Percentiles rank a stretch among this genome's conserved stretches.
Conservation (phyloP, 805 yeast species). For the Kodamaea neixiangensis region DNA sequence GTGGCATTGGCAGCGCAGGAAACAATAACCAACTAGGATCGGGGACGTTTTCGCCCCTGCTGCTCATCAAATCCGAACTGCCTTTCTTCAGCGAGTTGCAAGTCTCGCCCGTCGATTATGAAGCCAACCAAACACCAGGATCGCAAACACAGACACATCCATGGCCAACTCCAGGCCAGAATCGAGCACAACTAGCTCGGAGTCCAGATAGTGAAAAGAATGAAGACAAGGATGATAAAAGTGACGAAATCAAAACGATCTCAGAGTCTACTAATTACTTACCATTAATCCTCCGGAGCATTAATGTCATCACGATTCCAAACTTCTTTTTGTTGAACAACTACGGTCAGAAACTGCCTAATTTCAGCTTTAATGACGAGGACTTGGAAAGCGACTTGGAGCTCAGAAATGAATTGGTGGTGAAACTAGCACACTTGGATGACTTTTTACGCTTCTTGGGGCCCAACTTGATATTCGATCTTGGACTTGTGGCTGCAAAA, state of each 20-base stretch:
- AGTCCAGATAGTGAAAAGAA: neutral
- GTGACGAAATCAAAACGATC: slow-evolving; percentile 1
- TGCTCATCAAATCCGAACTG: slow-evolving; percentile 1
- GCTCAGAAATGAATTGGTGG: slow-evolving; percentile 32
- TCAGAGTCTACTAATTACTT: slow-evolving; percentile 56
- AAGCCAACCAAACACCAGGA: slow-evolving; percentile 2
- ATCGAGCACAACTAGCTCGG: neutral
- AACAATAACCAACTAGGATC: neutral
- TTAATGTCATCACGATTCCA: slow-evolving; percentile 66
- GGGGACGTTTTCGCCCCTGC: neutral
- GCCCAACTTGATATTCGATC: slow-evolving; percentile 42
- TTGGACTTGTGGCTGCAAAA: slow-evolving; percentile 21
- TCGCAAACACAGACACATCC: slow-evolving; percentile 1
- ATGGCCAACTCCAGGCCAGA: slow-evolving; percentile 2
- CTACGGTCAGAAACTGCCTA: slow-evolving; percentile 15
- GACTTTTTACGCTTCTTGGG: slow-evolving; percentile 41
- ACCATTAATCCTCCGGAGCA: slow-evolving; percentile 66
- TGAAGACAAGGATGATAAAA: neutral
- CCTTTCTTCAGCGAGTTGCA: slow-evolving; percentile 4
- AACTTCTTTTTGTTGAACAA: slow-evolving; percentile 44
- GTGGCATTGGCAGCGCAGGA: neutral
- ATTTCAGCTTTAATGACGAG: slow-evolving; percentile 35
- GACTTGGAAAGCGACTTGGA: slow-evolving; percentile 34
- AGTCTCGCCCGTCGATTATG: slow-evolving; percentile 2
- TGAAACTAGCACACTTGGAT: slow-evolving; percentile 29